Percentiles rank a stretch among this genome's conserved stretches.
Evolutionary conservation across 2,329 filamentous ascomycete genomes (phyloP).

Genomic region (Immersiporthe knoxdaviesiana): DNA sequence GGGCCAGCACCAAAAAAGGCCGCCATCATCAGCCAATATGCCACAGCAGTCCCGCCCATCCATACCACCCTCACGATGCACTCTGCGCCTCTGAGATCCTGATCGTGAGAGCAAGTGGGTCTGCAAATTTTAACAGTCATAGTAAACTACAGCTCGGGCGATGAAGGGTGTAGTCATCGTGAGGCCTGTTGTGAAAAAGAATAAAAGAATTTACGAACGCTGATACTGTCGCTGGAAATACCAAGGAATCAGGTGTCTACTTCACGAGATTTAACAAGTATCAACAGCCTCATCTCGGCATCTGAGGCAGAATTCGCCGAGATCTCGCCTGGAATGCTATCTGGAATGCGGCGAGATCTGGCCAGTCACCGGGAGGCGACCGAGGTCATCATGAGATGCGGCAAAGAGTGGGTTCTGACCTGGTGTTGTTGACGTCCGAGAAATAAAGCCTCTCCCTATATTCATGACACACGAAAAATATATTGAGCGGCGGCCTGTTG

Average conservation of each 20-base stretch:
- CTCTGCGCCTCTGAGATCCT: background rate
- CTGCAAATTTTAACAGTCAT: background rate
- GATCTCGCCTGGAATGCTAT: background rate
- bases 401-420: slow-evolving; percentile 6
- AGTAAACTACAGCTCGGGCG: background rate
- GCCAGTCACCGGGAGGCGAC: slow-evolving; percentile 4
- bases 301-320: background rate
- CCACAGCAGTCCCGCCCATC: background rate
- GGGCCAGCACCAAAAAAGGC: slow-evolving; percentile 6
- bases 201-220: slow-evolving; percentile 1
- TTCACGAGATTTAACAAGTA: background rate
- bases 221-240: slow-evolving; percentile 2
- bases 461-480: background rate
- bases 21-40: background rate
- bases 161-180: background rate
- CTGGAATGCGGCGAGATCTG: slow-evolving; percentile 1
- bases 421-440: slow-evolving; percentile 1
- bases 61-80: slow-evolving; percentile 6
- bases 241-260: background rate
- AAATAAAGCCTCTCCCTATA: background rate
- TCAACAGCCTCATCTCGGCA: background rate
- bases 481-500: background rate
- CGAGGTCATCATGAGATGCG: slow-evolving; percentile 1
- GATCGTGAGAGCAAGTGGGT: background rate
- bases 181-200: background rate